Base-by-base conservation (phyloP, 768 basidiomycete species). In the Coprinellus aureogranulatus region DNA sequence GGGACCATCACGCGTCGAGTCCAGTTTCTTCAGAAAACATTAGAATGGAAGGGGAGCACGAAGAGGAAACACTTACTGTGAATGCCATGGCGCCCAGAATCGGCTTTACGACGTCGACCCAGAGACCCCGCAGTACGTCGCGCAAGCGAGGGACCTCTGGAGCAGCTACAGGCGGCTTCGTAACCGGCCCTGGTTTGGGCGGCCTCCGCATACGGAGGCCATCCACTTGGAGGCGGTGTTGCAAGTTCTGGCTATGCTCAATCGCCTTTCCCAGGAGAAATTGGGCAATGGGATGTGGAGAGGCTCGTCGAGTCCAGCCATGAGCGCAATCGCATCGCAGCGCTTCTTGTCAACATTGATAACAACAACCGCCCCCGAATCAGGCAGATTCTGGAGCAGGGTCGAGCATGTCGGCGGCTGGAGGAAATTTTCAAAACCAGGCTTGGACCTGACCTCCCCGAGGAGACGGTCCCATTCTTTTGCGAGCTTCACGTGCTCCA, bases 291-390 rank as follows among this genome's bases (percentile, higher is more conserved):
- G 58, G 42, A 65, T 58, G 39, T 62, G 59, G 8, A 61, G 6
- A 14, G 60, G 54, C 18, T 48, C n/a, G n/a, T 57, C 37, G 11
- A 22, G 8, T 8, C 49, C 58, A 28, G 39, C 28, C 14, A 20
- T 14, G 11, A 69, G 59, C 4, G 63, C 55, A n/a, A 70, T 37
- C 2, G 65, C 64, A 58, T 68, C 63, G 41, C 68, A 70, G 22
- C 61, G 44, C 18, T 53, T 42, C 14, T 46, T 34, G 40, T 63
- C 39, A 9, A 63, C 54, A 56, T 63, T 65, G 45, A 68, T 48
- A 12, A 64, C 45, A 23, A 53, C 25, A 14, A 53, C 20, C 3
- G 31, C 10, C 14, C 39, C 51, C 4, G 16, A 12, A 10, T 37
- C 18, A 8, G 51, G 31, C 23, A 41, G 34, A 16, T 53, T 6